These are phyloP conservation scores for Lentithecium fluviatile DNA, from an alignment of 495 filamentous ascomycete species.

Conservation along the genomic window DNA sequence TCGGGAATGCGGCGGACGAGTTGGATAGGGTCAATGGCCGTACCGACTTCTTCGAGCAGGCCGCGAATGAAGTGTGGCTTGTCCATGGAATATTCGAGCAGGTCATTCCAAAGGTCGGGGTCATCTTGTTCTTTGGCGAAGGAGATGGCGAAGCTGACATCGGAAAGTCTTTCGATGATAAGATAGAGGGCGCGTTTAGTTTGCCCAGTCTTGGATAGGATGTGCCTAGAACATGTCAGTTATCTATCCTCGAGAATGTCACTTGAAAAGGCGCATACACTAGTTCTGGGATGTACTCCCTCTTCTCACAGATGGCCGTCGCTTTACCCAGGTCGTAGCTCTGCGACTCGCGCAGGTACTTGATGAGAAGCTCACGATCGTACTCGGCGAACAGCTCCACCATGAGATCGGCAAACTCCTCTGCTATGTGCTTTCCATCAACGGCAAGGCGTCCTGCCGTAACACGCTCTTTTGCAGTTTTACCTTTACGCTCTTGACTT, in stretches of 20 bases:
- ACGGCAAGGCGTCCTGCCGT: slow-evolving; percentile 40
- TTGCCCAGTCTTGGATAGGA: slow-evolving; percentile 91
- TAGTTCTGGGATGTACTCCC: slow-evolving; percentile 79
- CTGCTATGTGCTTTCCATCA: slow-evolving; percentile 74
- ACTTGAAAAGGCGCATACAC: slow-evolving; percentile 48
- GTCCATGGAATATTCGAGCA: slow-evolving; percentile 94
- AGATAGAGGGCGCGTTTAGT: slow-evolving; percentile 85
- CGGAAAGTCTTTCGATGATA: slow-evolving; percentile 83
- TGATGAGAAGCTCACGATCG: slow-evolving; percentile 74
- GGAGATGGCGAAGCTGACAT: slow-evolving; percentile 86
- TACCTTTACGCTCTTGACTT: slow-evolving; percentile 47
- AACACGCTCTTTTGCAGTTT: slow-evolving; percentile 40
- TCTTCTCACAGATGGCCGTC: slow-evolving; percentile 70
- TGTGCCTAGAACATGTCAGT: slow-evolving; percentile 49
- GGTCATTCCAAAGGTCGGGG: slow-evolving; percentile 87
- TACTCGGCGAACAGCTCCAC: slow-evolving; percentile 83
- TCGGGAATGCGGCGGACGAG: slow-evolving; percentile 88
- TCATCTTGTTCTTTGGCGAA: slow-evolving; percentile 94
- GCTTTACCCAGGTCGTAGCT: slow-evolving; percentile 82
- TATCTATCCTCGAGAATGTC: neutral
- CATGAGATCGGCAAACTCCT: slow-evolving; percentile 79
- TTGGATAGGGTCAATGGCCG: slow-evolving; percentile 83
- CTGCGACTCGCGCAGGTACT: slow-evolving; percentile 79
- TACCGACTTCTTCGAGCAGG: slow-evolving; percentile 89
- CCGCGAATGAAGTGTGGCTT: slow-evolving; percentile 92